Evolutionary conservation across 2,329 filamentous ascomycete species (phyloP).

Genomic region (Myotisia sp.): DNA sequence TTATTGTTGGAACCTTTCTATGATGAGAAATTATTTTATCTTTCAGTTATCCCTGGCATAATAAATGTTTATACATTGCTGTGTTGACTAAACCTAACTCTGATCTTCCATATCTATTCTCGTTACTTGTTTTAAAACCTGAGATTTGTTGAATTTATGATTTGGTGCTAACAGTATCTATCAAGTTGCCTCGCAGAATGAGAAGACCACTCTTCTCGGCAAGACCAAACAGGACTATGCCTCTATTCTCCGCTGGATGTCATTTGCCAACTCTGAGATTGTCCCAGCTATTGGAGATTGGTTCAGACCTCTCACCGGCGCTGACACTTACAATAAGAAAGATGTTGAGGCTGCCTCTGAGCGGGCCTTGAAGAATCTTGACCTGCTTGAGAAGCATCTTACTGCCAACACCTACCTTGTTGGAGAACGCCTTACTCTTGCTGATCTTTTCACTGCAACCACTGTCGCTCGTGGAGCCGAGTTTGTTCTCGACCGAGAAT

Average conservation of each 20-base stretch:
- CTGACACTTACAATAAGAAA: conserved; percentile 95
- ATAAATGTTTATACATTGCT: conserved; percentile 42
- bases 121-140: conserved; percentile 16
- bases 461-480: conserved; percentile 80
- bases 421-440: conserved; percentile 91
- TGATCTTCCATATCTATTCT: conserved; percentile 45
- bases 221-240: conserved; percentile 99
- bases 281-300: conserved; percentile 58
- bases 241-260: conserved; percentile 96
- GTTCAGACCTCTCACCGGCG: conserved; percentile 75
- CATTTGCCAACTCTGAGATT: conserved; percentile 83
- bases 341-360: conserved; percentile 66
- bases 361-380: conserved; percentile 51
- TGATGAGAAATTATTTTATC: conserved; percentile 63
- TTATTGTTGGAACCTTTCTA: conserved; percentile 33
- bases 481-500: conserved; percentile 85
- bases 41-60: conserved; percentile 99
- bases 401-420: conserved; percentile 91
- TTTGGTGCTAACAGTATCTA: conserved; percentile 3
- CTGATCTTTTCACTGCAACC: conserved; percentile 72
- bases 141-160: conserved; percentile 12
- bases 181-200: conserved; percentile 98
- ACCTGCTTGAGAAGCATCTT: conserved; percentile 73
- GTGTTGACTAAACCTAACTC: conserved; percentile 69
- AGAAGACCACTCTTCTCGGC: conserved; percentile 97